Conservation (phyloP, 495 filamentous ascomycete species). For the Apiosordaria backusii region DNA sequence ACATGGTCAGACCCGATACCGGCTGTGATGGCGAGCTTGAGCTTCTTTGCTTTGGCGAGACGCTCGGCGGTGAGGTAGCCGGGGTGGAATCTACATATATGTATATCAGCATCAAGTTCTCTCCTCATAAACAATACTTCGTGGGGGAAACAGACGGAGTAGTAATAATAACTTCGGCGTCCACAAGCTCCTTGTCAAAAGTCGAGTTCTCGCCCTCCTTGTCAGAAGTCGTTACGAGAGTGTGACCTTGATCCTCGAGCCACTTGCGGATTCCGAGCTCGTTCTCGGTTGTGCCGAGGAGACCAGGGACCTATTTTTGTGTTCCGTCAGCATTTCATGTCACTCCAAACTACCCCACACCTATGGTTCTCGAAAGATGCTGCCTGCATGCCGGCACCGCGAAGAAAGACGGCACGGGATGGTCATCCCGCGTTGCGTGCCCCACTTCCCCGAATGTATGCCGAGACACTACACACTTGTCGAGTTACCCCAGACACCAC, state of each 20-base stretch:
- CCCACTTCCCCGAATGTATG: constrained; percentile 18
- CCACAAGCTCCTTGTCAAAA: constrained; percentile 92
- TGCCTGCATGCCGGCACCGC: not conserved
- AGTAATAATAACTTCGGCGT: constrained; percentile 98
- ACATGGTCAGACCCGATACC: constrained; percentile 98
- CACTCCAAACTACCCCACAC: constrained; percentile 16
- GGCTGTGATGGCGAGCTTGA: constrained; percentile 93
- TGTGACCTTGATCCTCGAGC: constrained; percentile 94
- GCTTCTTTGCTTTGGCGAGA: constrained; percentile 95
- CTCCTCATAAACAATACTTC: too few relatives aligned
- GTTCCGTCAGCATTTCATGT: not conserved
- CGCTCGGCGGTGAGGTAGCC: constrained; percentile 97
- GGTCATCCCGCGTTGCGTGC: not conserved
- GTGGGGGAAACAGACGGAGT: constrained; percentile 54
- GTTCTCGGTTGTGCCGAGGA: constrained; percentile 95
- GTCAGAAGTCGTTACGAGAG: constrained; percentile 92
- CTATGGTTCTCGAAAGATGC: not conserved
- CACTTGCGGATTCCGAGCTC: constrained; percentile 95
- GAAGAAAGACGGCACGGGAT: not conserved
- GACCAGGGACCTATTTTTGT: constrained; percentile 61
- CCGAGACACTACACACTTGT: not conserved
- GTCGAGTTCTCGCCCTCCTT: constrained; percentile 89
- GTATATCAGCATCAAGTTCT: constrained; percentile 5
- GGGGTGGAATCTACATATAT: constrained; percentile 67
- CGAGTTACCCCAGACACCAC: not conserved